Evolutionary conservation across 108 stramenopile species (phyloP), one percentile per base, ranked within the genome.

Genomic region (Nitzschia inconspicua): DNA sequence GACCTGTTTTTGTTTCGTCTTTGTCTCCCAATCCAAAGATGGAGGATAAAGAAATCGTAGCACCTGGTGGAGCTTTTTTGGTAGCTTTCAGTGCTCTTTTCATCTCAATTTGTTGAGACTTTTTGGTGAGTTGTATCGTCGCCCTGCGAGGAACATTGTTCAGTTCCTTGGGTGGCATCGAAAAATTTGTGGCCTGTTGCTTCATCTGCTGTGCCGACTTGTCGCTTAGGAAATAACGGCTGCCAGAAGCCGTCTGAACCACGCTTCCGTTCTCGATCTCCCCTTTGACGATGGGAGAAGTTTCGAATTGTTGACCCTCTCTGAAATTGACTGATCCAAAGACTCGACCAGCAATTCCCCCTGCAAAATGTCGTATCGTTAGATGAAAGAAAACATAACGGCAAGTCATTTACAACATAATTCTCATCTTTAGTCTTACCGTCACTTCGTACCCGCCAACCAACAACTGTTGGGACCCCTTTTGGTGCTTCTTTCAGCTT

Each of bases 161-260:
- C n/a, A n/a, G n/a, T n/a, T n/a, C n/a, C n/a, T n/a, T n/a, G n/a
- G n/a, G n/a, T n/a, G n/a, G n/a, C n/a, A n/a, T n/a, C n/a, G n/a
- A n/a, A n/a, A n/a, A n/a, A n/a, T n/a, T n/a, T n/a, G n/a, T n/a
- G n/a, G n/a, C n/a, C n/a, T n/a, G n/a, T n/a, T n/a, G n/a, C n/a
- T n/a, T n/a, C n/a, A n/a, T n/a, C n/a, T n/a, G n/a, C n/a, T n/a
- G n/a, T n/a, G n/a, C n/a, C n/a, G n/a, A n/a, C n/a, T n/a, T n/a
- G n/a, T n/a, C n/a, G n/a, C n/a, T n/a, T n/a, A 90, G 72, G 58
- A 72, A 86, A 61, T 90, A 90, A 25, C 46, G 57, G 0, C 77
- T 79, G 9, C 88, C 88, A 63, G 67, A 70, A 22, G 81, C 85
- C 18, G 88, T 90, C 51, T 63, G 59, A 10, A 90, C 85, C 0